These are phyloP conservation scores for Colletotrichum sp. DNA, from an alignment of 2,329 filamentous ascomycete genomes.

Conservation along the genomic window DNA sequence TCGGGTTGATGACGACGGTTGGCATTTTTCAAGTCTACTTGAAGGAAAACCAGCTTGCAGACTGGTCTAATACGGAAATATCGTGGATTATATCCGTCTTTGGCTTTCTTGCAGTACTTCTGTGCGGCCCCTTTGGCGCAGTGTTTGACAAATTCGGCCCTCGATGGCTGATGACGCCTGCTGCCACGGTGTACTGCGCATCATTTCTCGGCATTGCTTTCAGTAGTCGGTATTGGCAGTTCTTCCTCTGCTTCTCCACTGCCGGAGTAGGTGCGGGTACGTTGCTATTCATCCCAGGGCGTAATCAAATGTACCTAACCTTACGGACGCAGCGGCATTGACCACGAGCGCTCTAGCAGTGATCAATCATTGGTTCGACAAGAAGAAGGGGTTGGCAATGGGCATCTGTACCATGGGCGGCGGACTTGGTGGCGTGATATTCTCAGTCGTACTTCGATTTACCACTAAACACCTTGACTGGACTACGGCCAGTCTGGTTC, in stretches of 20 bases:
- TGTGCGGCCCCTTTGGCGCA: constrained; percentile 24
- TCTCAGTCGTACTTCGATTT: constrained; percentile 29
- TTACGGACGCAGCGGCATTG: constrained; percentile 23
- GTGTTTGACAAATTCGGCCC: constrained; percentile 28
- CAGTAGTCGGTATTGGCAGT: constrained; percentile 28
- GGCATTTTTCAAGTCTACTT: constrained; percentile 33
- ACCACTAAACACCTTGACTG: constrained; percentile 28
- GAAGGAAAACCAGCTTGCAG: constrained; percentile 25
- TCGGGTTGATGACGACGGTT: constrained; percentile 31
- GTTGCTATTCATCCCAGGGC: background rate
- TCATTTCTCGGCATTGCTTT: constrained; percentile 32
- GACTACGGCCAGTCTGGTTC: constrained; percentile 24
- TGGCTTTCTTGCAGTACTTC: constrained; percentile 30
- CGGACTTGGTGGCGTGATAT: constrained; percentile 33
- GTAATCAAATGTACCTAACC: background rate
- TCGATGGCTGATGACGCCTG: constrained; percentile 22
- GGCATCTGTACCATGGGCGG: constrained; percentile 31
- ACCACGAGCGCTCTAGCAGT: constrained; percentile 30
- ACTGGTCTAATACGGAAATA: constrained; percentile 20
- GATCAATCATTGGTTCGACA: constrained; percentile 30
- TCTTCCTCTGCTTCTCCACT: constrained; percentile 32
- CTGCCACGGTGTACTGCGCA: constrained; percentile 25
- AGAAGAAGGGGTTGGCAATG: constrained; percentile 23
- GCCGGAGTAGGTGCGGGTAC: constrained; percentile 30
- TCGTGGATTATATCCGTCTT: constrained; percentile 34